phyloP scores from a whole-genome alignment of 1,284 basidiomycete genomes.

The Uromyces viciae-fabae region DNA sequence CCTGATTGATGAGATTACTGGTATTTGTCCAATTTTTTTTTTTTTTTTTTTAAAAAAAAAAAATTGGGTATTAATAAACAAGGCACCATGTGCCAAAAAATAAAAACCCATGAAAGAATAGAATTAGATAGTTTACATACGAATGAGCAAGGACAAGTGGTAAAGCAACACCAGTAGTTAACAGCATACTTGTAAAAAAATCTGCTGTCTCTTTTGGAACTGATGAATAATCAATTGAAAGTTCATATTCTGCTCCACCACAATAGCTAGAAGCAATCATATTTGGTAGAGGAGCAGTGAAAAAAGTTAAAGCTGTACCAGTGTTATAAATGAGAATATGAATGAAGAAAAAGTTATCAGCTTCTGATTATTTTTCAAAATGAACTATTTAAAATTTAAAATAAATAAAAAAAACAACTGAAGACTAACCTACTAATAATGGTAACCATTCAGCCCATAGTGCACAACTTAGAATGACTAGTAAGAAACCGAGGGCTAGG shows the following conservation, averaged over 20 bases:
- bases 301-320: conserved; percentile 85
- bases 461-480: conserved; percentile 96
- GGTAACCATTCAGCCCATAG: conserved; percentile 97
- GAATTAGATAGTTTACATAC: conserved; percentile 49
- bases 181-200: conserved; percentile 84
- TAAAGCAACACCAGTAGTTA: conserved; percentile 84
- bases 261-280: conserved; percentile 62
- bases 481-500: conserved; percentile 89
- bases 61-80: no score
- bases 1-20: conserved; percentile 68
- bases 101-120: not conserved
- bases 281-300: conserved; percentile 92
- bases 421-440: conserved; percentile 84
- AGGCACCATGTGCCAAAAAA: no score
- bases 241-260: conserved; percentile 60
- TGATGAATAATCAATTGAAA: conserved; percentile 65
- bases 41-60: no score
- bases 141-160: conserved; percentile 90
- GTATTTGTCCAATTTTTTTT: no score
- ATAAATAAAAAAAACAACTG: no score
- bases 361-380: not conserved
- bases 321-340: conserved; percentile 6
- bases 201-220: conserved; percentile 83
- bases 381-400: no score
- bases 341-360: not conserved